These are phyloP conservation scores for Protomyces pachydermus DNA, from an alignment of 1,139 yeast genomes.

Conservation along the genomic window DNA sequence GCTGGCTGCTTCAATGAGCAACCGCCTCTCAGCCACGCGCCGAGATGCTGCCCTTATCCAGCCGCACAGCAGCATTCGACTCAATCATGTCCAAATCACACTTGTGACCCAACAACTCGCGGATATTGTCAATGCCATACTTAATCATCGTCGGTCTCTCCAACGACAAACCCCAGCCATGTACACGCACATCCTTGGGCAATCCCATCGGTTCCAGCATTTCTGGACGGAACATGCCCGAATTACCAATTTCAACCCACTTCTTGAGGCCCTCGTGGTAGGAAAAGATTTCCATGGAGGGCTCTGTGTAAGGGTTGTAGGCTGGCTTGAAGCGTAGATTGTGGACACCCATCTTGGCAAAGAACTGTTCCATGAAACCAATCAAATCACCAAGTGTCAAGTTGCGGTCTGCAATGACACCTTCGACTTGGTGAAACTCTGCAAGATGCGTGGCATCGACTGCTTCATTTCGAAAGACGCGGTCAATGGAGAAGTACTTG, in stretches of 20 bases:
- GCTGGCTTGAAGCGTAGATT: constrained; percentile 96
- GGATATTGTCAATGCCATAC: constrained; percentile 88
- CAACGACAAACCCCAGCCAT: constrained; percentile 95
- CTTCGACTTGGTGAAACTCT: constrained; percentile 99
- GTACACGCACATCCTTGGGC: constrained; percentile 86
- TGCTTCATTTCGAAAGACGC: constrained; percentile 99
- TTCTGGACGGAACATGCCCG: constrained; percentile 99
- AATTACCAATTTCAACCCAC: constrained; percentile 99
- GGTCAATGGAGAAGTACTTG: constrained; percentile 89
- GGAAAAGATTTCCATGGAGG: constrained; percentile 94
- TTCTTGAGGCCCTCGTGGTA: constrained; percentile 91
- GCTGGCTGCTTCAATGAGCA: not conserved
- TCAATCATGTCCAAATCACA: constrained; percentile 90
- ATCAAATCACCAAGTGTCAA: constrained; percentile 92
- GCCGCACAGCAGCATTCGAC: constrained; percentile 94
- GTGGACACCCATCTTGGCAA: constrained; percentile 84
- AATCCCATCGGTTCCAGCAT: constrained; percentile 98
- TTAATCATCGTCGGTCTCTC: constrained; percentile 99
- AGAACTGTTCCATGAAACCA: constrained; percentile 97
- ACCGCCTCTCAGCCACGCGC: constrained; percentile 11
- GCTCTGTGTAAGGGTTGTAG: constrained; percentile 98
- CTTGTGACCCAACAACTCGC: constrained; percentile 92
- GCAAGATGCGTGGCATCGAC: constrained; percentile 99
- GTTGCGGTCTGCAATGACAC: constrained; percentile 95
- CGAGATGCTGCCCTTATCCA: constrained; percentile 51